Conservation (phyloP, 2,329 filamentous ascomycete genomes). For the Aciculosporium take region DNA sequence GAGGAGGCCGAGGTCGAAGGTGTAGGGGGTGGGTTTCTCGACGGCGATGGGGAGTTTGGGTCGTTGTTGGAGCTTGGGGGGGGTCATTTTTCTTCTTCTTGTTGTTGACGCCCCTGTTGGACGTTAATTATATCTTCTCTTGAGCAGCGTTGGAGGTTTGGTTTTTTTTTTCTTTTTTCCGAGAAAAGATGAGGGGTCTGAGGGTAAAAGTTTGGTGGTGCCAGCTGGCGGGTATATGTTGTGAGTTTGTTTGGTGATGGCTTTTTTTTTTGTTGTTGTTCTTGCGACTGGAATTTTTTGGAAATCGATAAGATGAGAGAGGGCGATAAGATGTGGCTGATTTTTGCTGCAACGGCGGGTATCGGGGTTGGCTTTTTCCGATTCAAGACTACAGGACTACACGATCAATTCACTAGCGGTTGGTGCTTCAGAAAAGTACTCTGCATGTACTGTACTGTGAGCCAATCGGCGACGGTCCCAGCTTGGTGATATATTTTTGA, state of each 20-base stretch:
- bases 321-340: background rate
- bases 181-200: background rate
- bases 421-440: too few relatives aligned
- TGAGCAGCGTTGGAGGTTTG: too few relatives aligned
- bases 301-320: background rate
- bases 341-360: background rate
- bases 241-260: background rate
- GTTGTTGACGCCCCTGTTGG: too few relatives aligned
- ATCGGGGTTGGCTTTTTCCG: background rate
- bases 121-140: too few relatives aligned
- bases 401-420: too few relatives aligned
- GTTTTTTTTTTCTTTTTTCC: background rate
- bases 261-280: background rate
- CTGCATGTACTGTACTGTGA: too few relatives aligned
- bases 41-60: conserved; percentile 49
- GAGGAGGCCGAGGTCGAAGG: conserved; percentile 81
- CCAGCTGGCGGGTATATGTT: too few relatives aligned
- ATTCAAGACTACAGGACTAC: too few relatives aligned
- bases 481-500: too few relatives aligned
- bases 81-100: conserved; percentile 17
- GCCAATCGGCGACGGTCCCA: conserved; percentile 6
- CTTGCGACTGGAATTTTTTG: background rate
- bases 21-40: conserved; percentile 77
- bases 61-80: conserved; percentile 22
- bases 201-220: too few relatives aligned